Base-by-base conservation (phyloP, 148 eudicot genomes). In the Agrostemma githago region DNA sequence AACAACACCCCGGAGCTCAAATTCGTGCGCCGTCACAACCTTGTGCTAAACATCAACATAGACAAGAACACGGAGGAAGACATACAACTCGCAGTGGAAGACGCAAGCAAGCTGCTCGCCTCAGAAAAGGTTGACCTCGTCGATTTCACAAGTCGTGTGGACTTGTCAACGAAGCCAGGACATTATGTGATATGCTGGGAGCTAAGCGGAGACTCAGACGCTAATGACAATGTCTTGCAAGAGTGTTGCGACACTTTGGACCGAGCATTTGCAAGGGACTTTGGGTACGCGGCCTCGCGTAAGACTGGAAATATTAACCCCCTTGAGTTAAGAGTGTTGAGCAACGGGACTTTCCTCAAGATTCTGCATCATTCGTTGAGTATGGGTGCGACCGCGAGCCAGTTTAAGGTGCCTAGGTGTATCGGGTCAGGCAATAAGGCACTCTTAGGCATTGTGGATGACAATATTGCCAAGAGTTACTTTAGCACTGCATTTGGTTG, bases 11-110 rank as follows among this genome's bases (percentile, higher is more conserved):
- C 99, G 0, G 86, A 89, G 66, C 84, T 96, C 44, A 85, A 96
- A 66, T 96, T 89, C 59, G 67, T 96, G 3, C 92, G 99, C 72
- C 77, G 99, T 57, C 83, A 84, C 0, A 92, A 88, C 79, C 91
- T 96, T n/a, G 74, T 96, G 16, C 88, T 89, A n/a, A 86, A 73
- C 53, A 82, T 96, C 59, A 92, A 90, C 85, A 84, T 90, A 5
- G 99, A 96, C 89, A 96, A 96, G 85, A 96, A 86, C 84, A 92
- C 99, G 0, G 99, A 96, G 79, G 85, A 85, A 71, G 96, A 96
- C 57, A 74, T 96, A 10, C 97, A 89, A 69, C 76, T 84, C 4
- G 77, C 95, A 0, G 92, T 96, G 6, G 96, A 92, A 71, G 81
- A 87, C 15, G 96, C 96, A 0, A 76, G 83, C 72, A 82, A 83